Conservation (phyloP, 306 rosid species). For the Prunus kanzakura region DNA sequence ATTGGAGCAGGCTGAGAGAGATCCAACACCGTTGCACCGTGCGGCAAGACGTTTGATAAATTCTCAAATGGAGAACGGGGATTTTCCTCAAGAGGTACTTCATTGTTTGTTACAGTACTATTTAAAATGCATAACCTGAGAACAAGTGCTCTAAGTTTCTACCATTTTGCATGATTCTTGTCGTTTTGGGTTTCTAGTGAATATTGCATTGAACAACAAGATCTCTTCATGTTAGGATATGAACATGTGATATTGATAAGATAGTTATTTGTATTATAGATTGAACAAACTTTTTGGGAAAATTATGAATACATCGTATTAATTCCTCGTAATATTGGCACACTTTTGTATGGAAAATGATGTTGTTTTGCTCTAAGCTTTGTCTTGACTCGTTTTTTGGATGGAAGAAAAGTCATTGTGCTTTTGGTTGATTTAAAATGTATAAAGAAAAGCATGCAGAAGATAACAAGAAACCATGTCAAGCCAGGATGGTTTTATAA, state of each 20-base stretch:
- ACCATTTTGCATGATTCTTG: not conserved
- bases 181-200: not conserved
- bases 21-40: conserved; percentile 64
- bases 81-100: conserved; percentile 82
- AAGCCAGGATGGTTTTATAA: not conserved
- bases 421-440: not conserved
- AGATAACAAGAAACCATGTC: not conserved
- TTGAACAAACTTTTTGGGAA: not conserved
- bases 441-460: not conserved
- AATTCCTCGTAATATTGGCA: not conserved
- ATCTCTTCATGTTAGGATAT: not conserved
- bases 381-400: not conserved
- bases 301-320: not conserved
- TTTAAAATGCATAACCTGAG: not conserved
- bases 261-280: not conserved
- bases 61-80: conserved; percentile 82
- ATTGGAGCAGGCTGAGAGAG: conserved; percentile 62
- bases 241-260: not conserved
- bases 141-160: not conserved
- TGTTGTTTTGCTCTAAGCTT: no score
- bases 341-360: not conserved
- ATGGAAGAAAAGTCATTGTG: not conserved
- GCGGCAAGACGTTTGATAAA: conserved; percentile 72
- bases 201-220: not conserved
- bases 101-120: not conserved